Evolutionary conservation across 306 rosid genomes (phyloP).

Genomic region (Citrullus mucosospermus): DNA sequence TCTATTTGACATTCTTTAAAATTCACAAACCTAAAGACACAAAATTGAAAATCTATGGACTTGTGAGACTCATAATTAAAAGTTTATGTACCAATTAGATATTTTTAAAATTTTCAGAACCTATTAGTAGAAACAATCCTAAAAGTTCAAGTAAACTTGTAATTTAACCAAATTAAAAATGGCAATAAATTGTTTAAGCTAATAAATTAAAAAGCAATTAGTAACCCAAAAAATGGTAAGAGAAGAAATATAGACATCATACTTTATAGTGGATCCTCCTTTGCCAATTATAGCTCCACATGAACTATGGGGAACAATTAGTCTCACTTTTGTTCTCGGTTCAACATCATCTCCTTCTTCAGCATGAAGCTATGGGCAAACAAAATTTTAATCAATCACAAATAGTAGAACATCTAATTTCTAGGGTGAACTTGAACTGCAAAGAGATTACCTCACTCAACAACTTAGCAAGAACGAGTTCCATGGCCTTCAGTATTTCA

Average conservation of each 20-base stretch:
- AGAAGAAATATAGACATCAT: conserved; percentile 17
- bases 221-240: not conserved
- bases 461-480: conserved; percentile 76
- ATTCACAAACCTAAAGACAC: not conserved
- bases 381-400: conserved; percentile 12
- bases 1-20: not conserved
- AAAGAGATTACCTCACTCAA: conserved; percentile 69
- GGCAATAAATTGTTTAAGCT: not conserved
- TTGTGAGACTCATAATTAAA: not conserved
- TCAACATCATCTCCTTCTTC: conserved; percentile 82
- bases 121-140: not conserved
- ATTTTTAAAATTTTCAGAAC: not conserved
- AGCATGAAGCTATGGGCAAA: conserved; percentile 45
- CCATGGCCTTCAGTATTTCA: conserved; percentile 78
- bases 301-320: conserved; percentile 88
- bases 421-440: conserved; percentile 4
- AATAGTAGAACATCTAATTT: not conserved
- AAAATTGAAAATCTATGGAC: not conserved
- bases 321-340: conserved; percentile 78
- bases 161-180: not conserved
- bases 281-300: conserved; percentile 99
- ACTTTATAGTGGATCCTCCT: conserved; percentile 98
- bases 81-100: not conserved
- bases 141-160: not conserved
- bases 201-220: not conserved